Conservation (phyloP, 202 grass and related monocot species). For the Schoenoplectus triqueter region DNA sequence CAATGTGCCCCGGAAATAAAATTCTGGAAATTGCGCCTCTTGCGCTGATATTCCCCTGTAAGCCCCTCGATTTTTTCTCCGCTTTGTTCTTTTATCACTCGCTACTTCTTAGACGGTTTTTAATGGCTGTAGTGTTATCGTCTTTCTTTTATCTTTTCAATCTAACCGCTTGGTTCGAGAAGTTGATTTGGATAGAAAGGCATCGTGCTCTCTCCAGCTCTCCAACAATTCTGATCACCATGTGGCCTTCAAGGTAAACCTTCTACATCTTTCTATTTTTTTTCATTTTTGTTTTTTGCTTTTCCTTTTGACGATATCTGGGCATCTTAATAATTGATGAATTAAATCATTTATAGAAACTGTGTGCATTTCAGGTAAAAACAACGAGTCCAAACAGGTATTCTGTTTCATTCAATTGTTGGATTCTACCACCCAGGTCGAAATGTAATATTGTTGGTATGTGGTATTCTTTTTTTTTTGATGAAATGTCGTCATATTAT, state of each 20-base stretch:
- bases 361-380: slow-evolving; percentile 71
- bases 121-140: too few relatives aligned
- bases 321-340: not conserved
- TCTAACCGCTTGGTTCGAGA: not conserved
- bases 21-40: too few relatives aligned
- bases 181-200: not conserved
- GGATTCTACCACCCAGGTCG: slow-evolving; percentile 62
- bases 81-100: too few relatives aligned
- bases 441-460: slow-evolving; percentile 68
- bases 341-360: not conserved
- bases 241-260: not conserved
- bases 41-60: too few relatives aligned
- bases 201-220: slow-evolving; percentile 1
- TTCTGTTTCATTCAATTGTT: slow-evolving; percentile 77
- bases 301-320: not conserved
- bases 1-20: too few relatives aligned
- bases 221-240: not conserved
- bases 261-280: too few relatives aligned
- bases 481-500: too few relatives aligned
- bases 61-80: too few relatives aligned
- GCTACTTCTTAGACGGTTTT: too few relatives aligned
- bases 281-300: not conserved
- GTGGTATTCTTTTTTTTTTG: not conserved
- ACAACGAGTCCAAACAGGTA: slow-evolving; percentile 91
- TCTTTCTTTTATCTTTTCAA: too few relatives aligned